Evolutionary conservation across 2,329 filamentous ascomycete species (phyloP).

Genomic region (Sarocladium strictum): DNA sequence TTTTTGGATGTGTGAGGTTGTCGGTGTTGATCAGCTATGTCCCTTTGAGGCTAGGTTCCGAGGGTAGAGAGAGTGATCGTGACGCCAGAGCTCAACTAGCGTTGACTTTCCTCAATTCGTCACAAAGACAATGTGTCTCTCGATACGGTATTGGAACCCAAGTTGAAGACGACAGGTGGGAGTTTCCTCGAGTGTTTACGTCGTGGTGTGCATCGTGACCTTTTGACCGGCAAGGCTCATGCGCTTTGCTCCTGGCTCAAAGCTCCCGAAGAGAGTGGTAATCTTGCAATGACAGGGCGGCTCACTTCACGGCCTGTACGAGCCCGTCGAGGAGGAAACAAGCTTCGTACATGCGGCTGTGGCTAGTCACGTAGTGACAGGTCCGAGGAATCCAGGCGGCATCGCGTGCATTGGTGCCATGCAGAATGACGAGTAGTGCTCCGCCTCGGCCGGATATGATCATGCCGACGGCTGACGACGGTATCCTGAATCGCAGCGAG

Average conservation of each 20-base stretch:
- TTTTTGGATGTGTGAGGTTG: neutral
- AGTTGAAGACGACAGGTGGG: too few relatives aligned
- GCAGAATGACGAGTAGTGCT: conserved; percentile 4
- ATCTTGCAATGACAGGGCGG: too few relatives aligned
- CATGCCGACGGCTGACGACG: neutral
- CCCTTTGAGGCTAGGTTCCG: neutral
- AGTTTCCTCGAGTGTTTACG: too few relatives aligned
- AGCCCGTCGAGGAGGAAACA: neutral
- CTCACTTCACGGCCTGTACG: too few relatives aligned
- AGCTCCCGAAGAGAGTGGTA: too few relatives aligned
- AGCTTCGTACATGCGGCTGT: neutral
- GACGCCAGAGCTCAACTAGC: neutral
- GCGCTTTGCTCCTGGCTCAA: too few relatives aligned
- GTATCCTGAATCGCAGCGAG: neutral
- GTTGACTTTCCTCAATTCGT: too few relatives aligned
- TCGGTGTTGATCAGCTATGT: neutral
- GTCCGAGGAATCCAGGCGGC: neutral
- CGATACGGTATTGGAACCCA: too few relatives aligned
- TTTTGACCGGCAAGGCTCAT: too few relatives aligned
- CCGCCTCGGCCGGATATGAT: neutral
- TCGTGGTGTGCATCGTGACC: too few relatives aligned
- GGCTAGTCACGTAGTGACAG: too few relatives aligned
- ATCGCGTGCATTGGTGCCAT: conserved; percentile 4
- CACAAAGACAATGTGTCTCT: too few relatives aligned
- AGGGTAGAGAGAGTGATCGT: neutral